Evolutionary conservation across 768 basidiomycete genomes (phyloP).

Genomic region (Erythrobasidium yunnanense): DNA sequence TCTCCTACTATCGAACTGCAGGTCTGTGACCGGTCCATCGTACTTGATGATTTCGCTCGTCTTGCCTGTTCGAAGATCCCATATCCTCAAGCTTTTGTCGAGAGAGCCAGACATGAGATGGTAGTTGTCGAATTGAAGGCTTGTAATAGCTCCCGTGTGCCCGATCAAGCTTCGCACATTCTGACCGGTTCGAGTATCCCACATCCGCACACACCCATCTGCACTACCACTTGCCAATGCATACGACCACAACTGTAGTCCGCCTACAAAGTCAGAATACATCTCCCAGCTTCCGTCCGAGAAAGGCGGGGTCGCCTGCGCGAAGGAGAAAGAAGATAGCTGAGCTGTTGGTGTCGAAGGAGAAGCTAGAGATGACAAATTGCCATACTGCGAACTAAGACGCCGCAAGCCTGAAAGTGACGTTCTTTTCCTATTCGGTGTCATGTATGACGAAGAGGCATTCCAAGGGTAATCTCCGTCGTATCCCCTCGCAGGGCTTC

Average conservation of each 20-base stretch:
- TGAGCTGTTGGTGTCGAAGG: not conserved
- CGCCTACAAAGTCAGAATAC: constrained; percentile 93
- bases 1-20: constrained; percentile 92
- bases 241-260: constrained; percentile 97
- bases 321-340: constrained; percentile 51
- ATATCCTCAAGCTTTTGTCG: constrained; percentile 86
- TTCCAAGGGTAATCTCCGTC: constrained; percentile 18
- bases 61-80: constrained; percentile 86
- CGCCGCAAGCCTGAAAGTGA: constrained; percentile 16
- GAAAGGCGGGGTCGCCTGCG: constrained; percentile 63
- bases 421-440: constrained; percentile 7
- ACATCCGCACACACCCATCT: constrained; percentile 95
- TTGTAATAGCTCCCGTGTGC: constrained; percentile 85
- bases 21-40: constrained; percentile 74
- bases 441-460: constrained; percentile 18
- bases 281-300: constrained; percentile 86
- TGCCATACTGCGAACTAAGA: constrained; percentile 16
- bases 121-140: constrained; percentile 86
- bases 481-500: not conserved
- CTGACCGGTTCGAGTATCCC: constrained; percentile 99
- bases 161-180: constrained; percentile 84
- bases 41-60: constrained; percentile 80
- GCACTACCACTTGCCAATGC: constrained; percentile 93
- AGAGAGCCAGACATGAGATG: constrained; percentile 85
- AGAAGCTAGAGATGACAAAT: constrained; percentile 15